These are phyloP conservation scores for Bruguiera gymnorhiza DNA, from an alignment of 345 rosid species.

Conservation along the genomic window DNA sequence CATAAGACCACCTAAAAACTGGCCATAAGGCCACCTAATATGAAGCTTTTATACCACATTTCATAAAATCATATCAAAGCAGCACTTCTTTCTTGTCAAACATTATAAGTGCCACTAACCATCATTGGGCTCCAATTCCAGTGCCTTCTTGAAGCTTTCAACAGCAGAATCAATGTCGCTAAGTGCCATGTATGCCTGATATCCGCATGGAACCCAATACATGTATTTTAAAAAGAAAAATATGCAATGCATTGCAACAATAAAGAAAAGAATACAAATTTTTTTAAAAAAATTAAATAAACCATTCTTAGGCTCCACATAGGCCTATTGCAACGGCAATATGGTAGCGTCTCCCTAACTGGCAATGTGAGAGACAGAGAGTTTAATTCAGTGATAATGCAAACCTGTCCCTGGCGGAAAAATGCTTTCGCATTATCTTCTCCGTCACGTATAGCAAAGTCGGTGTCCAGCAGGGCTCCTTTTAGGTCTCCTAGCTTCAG, in stretches of 20 bases:
- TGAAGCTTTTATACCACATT: not conserved
- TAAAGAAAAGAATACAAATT: not conserved
- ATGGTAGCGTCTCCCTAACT: no score
- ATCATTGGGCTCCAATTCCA: conserved; percentile 79
- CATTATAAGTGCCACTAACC: conserved; percentile 34
- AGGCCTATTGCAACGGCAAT: no score
- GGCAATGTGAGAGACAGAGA: not conserved
- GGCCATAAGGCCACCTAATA: not conserved
- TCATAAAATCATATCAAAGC: not conserved
- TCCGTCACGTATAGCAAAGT: conserved; percentile 82
- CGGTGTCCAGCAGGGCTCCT: conserved; percentile 80
- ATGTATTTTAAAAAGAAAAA: no score
- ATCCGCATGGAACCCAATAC: not conserved
- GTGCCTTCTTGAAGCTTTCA: conserved; percentile 77
- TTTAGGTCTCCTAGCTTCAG: conserved; percentile 73
- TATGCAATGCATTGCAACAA: not conserved
- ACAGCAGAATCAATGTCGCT: conserved; percentile 84
- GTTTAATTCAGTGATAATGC: conserved; percentile 11
- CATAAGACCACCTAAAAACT: not conserved
- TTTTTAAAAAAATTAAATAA: not conserved
- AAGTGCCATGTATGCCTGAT: conserved; percentile 76
- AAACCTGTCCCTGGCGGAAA: conserved; percentile 93
- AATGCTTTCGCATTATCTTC: conserved; percentile 79
- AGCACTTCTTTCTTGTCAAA: not conserved
- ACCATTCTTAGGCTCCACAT: no score